Evolutionary conservation across 2,329 filamentous ascomycete species (phyloP).

Genomic region (Epichloe gansuensis): DNA sequence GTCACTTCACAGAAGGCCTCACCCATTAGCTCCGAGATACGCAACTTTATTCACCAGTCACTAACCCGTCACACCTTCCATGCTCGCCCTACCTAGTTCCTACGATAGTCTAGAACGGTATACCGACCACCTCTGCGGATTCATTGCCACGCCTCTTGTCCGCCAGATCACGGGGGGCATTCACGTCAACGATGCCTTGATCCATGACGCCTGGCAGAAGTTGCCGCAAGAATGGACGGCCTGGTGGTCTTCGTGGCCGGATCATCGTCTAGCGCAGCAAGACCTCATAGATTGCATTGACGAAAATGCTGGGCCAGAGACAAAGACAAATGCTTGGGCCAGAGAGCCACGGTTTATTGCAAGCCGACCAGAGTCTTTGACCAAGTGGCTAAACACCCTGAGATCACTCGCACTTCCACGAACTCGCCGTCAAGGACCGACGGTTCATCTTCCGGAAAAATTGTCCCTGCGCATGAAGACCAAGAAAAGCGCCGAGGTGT

Average conservation of each 20-base stretch:
- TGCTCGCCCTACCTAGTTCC: constrained; percentile 8
- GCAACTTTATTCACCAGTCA: too few species aligned
- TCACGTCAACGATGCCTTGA: constrained; percentile 22
- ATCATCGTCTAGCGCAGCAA: constrained; percentile 18
- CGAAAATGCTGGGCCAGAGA: constrained; percentile 4
- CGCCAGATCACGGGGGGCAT: constrained; percentile 21
- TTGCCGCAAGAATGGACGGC: constrained; percentile 18
- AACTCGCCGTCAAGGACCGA: constrained; percentile 8
- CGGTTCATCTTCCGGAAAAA: constrained; percentile 10
- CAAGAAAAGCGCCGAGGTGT: constrained; percentile 20
- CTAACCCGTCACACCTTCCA: background rate
- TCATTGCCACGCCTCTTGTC: constrained; percentile 16
- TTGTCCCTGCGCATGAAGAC: constrained; percentile 17
- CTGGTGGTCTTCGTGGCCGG: constrained; percentile 16
- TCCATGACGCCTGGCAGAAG: constrained; percentile 17
- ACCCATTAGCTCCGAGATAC: background rate
- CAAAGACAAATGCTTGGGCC: background rate
- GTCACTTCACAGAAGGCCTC: too few species aligned
- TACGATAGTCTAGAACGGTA: constrained; percentile 11
- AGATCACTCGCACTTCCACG: constrained; percentile 14
- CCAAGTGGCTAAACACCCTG: constrained; percentile 12
- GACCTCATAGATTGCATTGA: constrained; percentile 18
- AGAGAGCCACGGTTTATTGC: background rate
- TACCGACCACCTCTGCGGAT: constrained; percentile 11
- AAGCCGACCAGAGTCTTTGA: constrained; percentile 12